Percentiles rank a stretch among this genome's conserved stretches.
Conservation (phyloP, 768 basidiomycete genomes). For the Kwoniella dejecticola region DNA sequence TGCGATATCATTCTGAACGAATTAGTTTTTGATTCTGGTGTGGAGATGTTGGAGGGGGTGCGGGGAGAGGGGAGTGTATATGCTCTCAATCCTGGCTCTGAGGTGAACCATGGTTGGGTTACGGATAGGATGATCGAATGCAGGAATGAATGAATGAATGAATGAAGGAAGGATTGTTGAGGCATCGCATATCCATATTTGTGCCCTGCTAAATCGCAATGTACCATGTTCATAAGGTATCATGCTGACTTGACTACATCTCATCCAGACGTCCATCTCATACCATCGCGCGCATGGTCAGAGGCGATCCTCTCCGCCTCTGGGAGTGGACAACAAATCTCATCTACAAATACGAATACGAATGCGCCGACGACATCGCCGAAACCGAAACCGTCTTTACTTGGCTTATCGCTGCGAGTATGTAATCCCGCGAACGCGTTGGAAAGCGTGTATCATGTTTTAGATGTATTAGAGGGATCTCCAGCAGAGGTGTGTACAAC, state of each 20-base stretch:
- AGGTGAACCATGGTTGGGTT: too few species aligned
- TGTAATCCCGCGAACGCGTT: conserved; percentile 85
- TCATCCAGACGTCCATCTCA: conserved; percentile 72
- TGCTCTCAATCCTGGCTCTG: too few species aligned
- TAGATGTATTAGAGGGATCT: conserved; percentile 93
- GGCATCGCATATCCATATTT: too few species aligned
- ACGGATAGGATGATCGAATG: too few species aligned
- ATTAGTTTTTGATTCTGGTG: too few species aligned
- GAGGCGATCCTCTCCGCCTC: conserved; percentile 55
- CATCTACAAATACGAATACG: neutral
- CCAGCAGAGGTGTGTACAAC: conserved; percentile 74
- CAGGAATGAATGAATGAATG: too few species aligned
- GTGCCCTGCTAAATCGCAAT: too few species aligned
- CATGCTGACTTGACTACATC: neutral
- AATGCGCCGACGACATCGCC: conserved; percentile 20
- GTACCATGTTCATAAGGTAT: too few species aligned
- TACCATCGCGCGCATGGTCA: conserved; percentile 81
- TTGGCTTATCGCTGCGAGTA: conserved; percentile 90
- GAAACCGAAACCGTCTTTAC: conserved; percentile 74
- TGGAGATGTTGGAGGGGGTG: too few species aligned
- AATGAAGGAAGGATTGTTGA: too few species aligned
- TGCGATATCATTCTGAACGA: neutral
- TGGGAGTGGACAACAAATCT: conserved; percentile 39
- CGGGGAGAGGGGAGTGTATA: too few species aligned
- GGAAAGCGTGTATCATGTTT: conserved; percentile 96